Evolutionary conservation across 1,284 basidiomycete genomes (phyloP).

Genomic region (Cryptococcus jaspeensis): DNA sequence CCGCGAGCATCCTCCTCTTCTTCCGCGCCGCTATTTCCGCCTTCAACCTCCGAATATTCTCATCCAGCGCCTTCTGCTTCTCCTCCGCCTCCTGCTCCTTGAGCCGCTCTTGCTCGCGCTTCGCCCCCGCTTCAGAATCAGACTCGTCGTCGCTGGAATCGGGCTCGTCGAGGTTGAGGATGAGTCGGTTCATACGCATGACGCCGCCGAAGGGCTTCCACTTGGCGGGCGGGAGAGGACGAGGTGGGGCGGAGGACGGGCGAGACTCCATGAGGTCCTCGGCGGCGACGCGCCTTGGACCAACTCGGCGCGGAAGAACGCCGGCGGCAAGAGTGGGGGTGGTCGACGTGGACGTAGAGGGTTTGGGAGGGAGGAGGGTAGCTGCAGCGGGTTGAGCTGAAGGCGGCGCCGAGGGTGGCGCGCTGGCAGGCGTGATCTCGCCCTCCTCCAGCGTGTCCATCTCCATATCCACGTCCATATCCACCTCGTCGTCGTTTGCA

Average conservation of each 20-base stretch:
- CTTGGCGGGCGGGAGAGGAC: slow-evolving; percentile 16
- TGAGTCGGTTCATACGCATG: slow-evolving; percentile 16
- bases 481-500: not conserved
- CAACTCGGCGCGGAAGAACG: slow-evolving; percentile 14
- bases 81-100: not conserved
- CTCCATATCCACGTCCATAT: slow-evolving; percentile 25
- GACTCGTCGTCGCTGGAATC: slow-evolving; percentile 24
- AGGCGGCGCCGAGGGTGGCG: not conserved
- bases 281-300: slow-evolving; percentile 36
- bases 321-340: not conserved
- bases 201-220: slow-evolving; percentile 21
- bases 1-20: not conserved
- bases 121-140: slow-evolving; percentile 4
- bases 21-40: slow-evolving; percentile 21
- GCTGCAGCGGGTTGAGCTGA: slow-evolving; percentile 4
- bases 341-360: not conserved
- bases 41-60: slow-evolving; percentile 32
- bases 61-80: slow-evolving; percentile 13
- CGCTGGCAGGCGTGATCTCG: slow-evolving; percentile 23
- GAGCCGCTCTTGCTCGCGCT: not conserved
- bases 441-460: slow-evolving; percentile 40
- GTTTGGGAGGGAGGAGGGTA: slow-evolving; percentile 10
- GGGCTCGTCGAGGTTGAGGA: slow-evolving; percentile 28
- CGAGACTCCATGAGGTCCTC: slow-evolving; percentile 42
- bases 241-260: slow-evolving; percentile 19